Evolutionary conservation across 306 rosid genomes (phyloP).

Genomic region (Corylus heterophylla): DNA sequence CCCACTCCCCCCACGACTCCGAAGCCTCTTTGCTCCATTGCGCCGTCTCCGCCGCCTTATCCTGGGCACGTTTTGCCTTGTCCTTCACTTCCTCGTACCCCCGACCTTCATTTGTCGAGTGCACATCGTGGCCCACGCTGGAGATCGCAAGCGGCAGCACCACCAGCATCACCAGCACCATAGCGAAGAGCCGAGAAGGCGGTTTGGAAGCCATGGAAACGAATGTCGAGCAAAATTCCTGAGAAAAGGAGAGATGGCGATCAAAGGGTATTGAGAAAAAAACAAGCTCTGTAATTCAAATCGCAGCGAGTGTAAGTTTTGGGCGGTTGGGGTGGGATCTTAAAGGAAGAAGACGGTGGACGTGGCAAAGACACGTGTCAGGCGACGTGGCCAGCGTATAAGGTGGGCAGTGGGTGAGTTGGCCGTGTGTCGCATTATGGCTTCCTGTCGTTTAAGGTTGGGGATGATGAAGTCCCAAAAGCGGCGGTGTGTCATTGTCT

Average conservation of each 20-base stretch:
- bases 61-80: slow-evolving; percentile 16
- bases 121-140: slow-evolving; percentile 38
- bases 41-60: slow-evolving; percentile 40
- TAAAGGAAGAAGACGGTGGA: slow-evolving; percentile 24
- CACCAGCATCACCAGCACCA: slow-evolving; percentile 18
- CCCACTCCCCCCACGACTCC: slow-evolving; percentile 83
- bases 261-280: neutral
- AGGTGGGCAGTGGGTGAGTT: neutral
- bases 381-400: slow-evolving; percentile 43
- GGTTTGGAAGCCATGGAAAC: slow-evolving; percentile 43
- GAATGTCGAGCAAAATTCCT: neutral
- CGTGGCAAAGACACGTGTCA: neutral
- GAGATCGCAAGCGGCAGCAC: slow-evolving; percentile 4
- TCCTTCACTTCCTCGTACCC: slow-evolving; percentile 41
- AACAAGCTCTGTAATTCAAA: neutral
- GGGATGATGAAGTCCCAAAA: neutral
- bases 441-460: no score
- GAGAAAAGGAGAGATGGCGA: no score
- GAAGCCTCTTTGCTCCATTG: slow-evolving; percentile 43
- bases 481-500: slow-evolving; percentile 21
- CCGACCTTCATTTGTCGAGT: slow-evolving; percentile 36
- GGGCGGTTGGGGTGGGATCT: neutral
- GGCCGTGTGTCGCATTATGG: slow-evolving; percentile 33
- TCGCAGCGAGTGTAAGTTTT: neutral
- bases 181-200: slow-evolving; percentile 16